Conservation (phyloP, 1,284 basidiomycete species). For the Cutaneotrichosporon sp. region DNA sequence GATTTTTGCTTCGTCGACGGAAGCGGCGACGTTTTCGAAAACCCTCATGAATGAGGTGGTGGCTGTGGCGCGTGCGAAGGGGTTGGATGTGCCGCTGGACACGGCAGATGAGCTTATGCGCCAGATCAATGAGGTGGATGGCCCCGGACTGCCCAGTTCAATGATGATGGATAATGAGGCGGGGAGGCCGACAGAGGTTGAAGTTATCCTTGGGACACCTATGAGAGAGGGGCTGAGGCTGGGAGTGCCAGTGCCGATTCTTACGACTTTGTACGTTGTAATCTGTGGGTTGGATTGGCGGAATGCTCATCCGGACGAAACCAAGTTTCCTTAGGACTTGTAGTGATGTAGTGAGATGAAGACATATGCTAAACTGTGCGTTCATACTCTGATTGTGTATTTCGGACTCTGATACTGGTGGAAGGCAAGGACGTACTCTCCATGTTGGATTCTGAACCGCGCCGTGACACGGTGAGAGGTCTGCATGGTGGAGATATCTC, state of each 20-base stretch:
- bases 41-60: slow-evolving; percentile 50
- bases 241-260: slow-evolving; percentile 48
- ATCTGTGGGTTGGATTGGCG: slow-evolving; percentile 50
- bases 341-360: not conserved
- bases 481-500: not conserved
- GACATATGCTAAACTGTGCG: too few species aligned
- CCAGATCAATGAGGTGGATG: slow-evolving; percentile 42
- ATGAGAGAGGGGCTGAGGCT: slow-evolving; percentile 51
- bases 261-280: slow-evolving; percentile 50
- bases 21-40: slow-evolving; percentile 41
- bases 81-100: slow-evolving; percentile 47
- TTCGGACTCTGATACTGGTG: not conserved
- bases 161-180: slow-evolving; percentile 52
- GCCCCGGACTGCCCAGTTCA: slow-evolving; percentile 45
- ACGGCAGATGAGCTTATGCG: slow-evolving; percentile 47
- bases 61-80: slow-evolving; percentile 52
- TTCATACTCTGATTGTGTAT: too few species aligned
- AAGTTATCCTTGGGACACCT: slow-evolving; percentile 52
- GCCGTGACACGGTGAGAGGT: not conserved
- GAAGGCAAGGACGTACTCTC: not conserved
- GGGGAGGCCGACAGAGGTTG: slow-evolving; percentile 43
- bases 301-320: slow-evolving; percentile 40
- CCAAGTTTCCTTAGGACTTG: slow-evolving; percentile 9
- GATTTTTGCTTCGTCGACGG: slow-evolving; percentile 43
- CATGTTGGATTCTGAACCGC: not conserved